Evolutionary conservation across 306 rosid species (phyloP).

Genomic region (Erythrophleum fordii): DNA sequence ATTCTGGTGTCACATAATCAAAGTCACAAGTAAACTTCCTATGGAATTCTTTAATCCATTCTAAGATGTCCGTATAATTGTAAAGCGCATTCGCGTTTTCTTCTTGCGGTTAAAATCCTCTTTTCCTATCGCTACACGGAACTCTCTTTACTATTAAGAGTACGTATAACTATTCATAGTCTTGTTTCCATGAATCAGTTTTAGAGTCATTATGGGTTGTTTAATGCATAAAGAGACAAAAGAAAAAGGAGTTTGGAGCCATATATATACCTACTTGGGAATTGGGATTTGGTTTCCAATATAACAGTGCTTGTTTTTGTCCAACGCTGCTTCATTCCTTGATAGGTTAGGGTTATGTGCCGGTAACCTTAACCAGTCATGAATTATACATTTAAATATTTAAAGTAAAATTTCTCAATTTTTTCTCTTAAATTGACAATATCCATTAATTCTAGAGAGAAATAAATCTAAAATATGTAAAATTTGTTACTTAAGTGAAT

Average conservation of each 20-base stretch:
- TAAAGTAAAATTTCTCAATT: too few relatives aligned
- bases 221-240: conserved; percentile 23
- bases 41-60: background rate
- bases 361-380: conserved; percentile 7
- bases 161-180: background rate
- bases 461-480: too few relatives aligned
- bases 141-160: background rate
- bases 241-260: background rate
- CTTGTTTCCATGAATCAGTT: conserved; percentile 5
- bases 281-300: background rate
- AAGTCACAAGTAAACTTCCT: background rate
- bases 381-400: background rate
- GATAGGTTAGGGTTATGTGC: background rate
- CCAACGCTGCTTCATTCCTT: background rate
- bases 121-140: background rate
- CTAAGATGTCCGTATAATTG: background rate
- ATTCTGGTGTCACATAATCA: background rate
- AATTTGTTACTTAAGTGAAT: too few relatives aligned
- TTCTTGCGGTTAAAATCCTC: background rate
- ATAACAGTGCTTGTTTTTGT: background rate
- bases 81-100: background rate
- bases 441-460: too few relatives aligned
- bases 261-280: background rate
- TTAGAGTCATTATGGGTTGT: conserved; percentile 4
- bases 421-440: too few relatives aligned